Percentiles rank a stretch among this genome's conserved stretches.
Conservation (phyloP, 179 eudicot genomes). For the Kewa caespitosa region DNA sequence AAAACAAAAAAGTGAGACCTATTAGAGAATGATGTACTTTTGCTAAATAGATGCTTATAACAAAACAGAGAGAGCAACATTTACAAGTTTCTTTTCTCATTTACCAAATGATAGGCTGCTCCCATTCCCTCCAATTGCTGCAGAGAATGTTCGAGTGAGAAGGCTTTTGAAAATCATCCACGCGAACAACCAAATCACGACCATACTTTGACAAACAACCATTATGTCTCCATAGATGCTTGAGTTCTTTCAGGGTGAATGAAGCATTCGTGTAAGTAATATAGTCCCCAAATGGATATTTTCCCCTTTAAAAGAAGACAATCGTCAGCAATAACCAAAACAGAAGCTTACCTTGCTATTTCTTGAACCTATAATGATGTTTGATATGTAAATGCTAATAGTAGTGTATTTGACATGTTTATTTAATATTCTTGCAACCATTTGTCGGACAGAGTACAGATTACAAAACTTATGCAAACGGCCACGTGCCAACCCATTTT, state of each 20-base stretch:
- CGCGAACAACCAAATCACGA: conserved; percentile 65
- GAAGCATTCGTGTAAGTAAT: conserved; percentile 69
- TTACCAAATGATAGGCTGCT: conserved; percentile 93
- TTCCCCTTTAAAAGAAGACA: conserved; percentile 53
- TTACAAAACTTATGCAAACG: too few species aligned
- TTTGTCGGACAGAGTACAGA: neutral
- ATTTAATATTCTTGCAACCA: neutral
- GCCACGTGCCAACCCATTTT: too few species aligned
- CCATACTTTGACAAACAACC: conserved; percentile 68
- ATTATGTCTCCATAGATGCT: conserved; percentile 78
- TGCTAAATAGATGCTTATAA: too few species aligned
- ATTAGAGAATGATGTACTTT: too few species aligned
- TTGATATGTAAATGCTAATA: too few species aligned
- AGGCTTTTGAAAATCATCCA: conserved; percentile 93
- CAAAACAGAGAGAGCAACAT: too few species aligned
- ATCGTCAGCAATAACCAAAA: conserved; percentile 14
- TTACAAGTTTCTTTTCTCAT: too few species aligned
- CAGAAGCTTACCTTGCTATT: neutral
- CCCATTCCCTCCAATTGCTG: conserved; percentile 85
- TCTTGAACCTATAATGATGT: too few species aligned
- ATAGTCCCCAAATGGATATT: conserved; percentile 87
- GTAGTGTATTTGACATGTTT: neutral
- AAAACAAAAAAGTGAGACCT: too few species aligned
- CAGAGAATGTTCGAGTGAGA: conserved; percentile 68
- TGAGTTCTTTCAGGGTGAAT: conserved; percentile 77